Percentiles rank a stretch among this genome's conserved stretches.
Conservation (phyloP, 2,329 filamentous ascomycete genomes). For the Talaromyces sp. region DNA sequence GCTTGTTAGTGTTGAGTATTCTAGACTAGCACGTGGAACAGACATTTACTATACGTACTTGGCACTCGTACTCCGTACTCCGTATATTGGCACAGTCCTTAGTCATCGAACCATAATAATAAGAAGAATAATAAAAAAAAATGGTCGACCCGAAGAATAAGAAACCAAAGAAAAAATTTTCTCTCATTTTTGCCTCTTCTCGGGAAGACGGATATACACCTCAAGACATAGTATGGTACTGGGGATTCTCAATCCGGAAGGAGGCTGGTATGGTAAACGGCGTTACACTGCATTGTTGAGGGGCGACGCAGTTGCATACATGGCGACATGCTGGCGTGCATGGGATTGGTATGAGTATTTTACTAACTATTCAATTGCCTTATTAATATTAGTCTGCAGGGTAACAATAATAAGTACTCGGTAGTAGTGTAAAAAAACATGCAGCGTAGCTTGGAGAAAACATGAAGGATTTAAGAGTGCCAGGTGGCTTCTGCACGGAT, state of each 20-base stretch:
- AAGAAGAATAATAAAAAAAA: neutral
- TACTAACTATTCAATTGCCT: neutral
- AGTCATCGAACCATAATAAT: neutral
- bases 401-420: too few relatives aligned
- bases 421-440: too few relatives aligned
- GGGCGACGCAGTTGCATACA: neutral
- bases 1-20: neutral
- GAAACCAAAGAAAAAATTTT: neutral
- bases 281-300: neutral
- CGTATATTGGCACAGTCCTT: neutral
- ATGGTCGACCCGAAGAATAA: neutral
- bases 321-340: neutral
- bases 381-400: too few relatives aligned
- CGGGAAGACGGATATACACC: neutral
- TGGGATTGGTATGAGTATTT: neutral
- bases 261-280: constrained; percentile 11
- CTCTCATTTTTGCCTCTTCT: neutral
- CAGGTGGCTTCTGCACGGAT: too few relatives aligned
- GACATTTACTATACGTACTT: too few relatives aligned
- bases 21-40: neutral
- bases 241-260: neutral
- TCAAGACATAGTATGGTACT: neutral
- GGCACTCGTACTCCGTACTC: too few relatives aligned
- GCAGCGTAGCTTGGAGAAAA: too few relatives aligned
- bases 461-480: too few relatives aligned